Percentiles rank a stretch among this genome's conserved stretches.
Evolutionary conservation across 1,284 basidiomycete genomes (phyloP).

Genomic region (Pseudozyma thailandica): DNA sequence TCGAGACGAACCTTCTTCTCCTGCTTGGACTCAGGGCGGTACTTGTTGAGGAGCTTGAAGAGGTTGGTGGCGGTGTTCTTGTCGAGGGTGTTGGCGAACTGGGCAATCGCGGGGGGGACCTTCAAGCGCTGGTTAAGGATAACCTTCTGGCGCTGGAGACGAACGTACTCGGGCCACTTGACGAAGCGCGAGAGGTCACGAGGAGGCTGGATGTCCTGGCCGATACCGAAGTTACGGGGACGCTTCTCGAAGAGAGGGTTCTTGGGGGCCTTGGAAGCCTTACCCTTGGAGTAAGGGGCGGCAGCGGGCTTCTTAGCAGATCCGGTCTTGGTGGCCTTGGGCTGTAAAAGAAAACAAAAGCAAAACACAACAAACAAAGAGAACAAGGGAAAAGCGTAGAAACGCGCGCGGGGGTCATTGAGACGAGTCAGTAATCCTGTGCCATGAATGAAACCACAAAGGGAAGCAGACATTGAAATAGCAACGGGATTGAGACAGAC

Average conservation of each 20-base stretch:
- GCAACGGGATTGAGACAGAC: conserved; percentile 44
- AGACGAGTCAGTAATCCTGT: conserved; percentile 65
- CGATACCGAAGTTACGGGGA: conserved; percentile 94
- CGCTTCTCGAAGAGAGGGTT: conserved; percentile 95
- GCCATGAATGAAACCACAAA: conserved; percentile 40
- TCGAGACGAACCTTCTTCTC: conserved; percentile 97
- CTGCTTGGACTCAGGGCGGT: conserved; percentile 89
- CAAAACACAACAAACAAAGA: conserved; percentile 5
- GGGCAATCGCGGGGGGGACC: conserved; percentile 96
- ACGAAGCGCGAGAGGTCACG: conserved; percentile 96
- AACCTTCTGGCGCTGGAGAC: conserved; percentile 97
- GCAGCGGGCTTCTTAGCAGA: conserved; percentile 64
- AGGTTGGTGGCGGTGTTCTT: conserved; percentile 99
- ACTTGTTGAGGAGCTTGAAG: conserved; percentile 98
- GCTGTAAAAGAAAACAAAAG: conserved; percentile 44
- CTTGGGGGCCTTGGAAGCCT: conserved; percentile 75
- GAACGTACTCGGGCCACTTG: conserved; percentile 99
- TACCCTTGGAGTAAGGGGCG: conserved; percentile 64
- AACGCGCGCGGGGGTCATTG: conserved; percentile 59
- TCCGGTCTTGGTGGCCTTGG: conserved; percentile 66
- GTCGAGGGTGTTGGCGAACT: conserved; percentile 97
- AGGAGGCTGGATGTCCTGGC: conserved; percentile 91
- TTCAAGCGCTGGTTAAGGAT: conserved; percentile 98
- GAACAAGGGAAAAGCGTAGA: conserved; percentile 1
- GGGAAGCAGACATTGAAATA: conserved; percentile 39